phyloP scores from a whole-genome alignment of 164 flowering plant species.

The Magnolia kwangsiensis region DNA sequence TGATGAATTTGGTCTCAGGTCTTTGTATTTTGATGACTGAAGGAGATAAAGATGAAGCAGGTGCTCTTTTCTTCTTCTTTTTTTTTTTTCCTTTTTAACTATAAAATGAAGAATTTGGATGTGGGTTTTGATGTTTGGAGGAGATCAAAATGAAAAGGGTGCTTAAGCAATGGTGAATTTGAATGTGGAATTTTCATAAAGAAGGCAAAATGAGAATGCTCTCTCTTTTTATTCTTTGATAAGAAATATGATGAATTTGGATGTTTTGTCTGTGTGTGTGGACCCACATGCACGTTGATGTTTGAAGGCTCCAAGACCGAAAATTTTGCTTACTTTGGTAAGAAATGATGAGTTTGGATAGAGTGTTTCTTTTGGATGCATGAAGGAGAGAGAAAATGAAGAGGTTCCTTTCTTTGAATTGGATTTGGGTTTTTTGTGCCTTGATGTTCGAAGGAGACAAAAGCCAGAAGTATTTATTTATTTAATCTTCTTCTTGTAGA shows the following conservation, averaged over 20 bases:
- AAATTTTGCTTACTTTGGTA: background rate
- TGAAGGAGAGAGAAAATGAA: background rate
- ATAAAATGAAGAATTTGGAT: background rate
- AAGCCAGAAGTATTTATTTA: background rate
- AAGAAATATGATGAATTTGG: background rate
- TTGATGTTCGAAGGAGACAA: too few relatives aligned
- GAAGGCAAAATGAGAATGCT: background rate
- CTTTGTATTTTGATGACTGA: too few relatives aligned
- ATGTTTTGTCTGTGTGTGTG: background rate
- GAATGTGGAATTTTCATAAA: too few relatives aligned
- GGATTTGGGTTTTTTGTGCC: too few relatives aligned
- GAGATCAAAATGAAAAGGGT: background rate
- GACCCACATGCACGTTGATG: background rate
- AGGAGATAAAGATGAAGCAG: too few relatives aligned
- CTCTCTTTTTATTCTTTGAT: background rate
- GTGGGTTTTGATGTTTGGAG: background rate
- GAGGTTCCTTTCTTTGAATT: background rate
- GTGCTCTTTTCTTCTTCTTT: too few relatives aligned
- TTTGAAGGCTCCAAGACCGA: background rate
- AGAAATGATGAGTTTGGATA: background rate
- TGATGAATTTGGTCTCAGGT: too few relatives aligned
- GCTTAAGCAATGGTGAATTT: background rate
- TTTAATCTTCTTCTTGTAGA: background rate
- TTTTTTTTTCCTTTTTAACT: background rate
- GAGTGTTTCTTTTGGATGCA: background rate